Evolutionary conservation across 2,329 filamentous ascomycete genomes (phyloP).

Genomic region (Penicillium sp.): DNA sequence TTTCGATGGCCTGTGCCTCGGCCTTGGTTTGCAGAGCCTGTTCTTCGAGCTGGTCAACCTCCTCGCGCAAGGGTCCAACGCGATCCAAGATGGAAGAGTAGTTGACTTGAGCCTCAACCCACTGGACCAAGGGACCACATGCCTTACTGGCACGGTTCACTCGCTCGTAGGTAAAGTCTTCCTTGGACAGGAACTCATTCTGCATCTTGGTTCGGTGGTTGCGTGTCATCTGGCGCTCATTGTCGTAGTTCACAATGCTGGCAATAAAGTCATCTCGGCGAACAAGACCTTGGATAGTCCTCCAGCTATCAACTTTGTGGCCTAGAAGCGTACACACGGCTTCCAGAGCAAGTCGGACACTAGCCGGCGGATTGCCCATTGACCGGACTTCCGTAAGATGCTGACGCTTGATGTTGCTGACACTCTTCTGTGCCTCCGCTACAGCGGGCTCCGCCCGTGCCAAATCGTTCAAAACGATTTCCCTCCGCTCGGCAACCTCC

Average conservation of each 20-base stretch:
- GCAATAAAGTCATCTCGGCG: conserved; percentile 95
- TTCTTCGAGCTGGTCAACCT: conserved; percentile 83
- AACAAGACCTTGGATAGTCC: conserved; percentile 81
- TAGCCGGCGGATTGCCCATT: conserved; percentile 87
- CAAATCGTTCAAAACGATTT: conserved; percentile 83
- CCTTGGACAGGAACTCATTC: conserved; percentile 84
- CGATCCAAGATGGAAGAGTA: conserved; percentile 97
- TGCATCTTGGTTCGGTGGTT: conserved; percentile 81
- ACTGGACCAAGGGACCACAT: conserved; percentile 93
- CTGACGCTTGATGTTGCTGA: conserved; percentile 97
- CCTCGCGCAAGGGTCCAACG: conserved; percentile 86
- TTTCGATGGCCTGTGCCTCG: conserved; percentile 85
- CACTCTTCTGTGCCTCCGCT: conserved; percentile 86
- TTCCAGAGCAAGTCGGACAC: conserved; percentile 88
- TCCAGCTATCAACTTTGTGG: conserved; percentile 88
- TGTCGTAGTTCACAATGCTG: conserved; percentile 96
- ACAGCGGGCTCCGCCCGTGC: conserved; percentile 92
- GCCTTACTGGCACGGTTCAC: conserved; percentile 96
- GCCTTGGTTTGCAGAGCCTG: conserved; percentile 89
- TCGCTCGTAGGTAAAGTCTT: conserved; percentile 93
- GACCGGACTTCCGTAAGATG: conserved; percentile 96
- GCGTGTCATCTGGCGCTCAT: conserved; percentile 90
- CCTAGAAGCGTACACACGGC: conserved; percentile 95
- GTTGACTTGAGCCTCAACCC: conserved; percentile 93
- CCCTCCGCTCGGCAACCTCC: conserved; percentile 76